Evolutionary conservation across 2,329 filamentous ascomycete species (phyloP), one percentile per base, ranked within the genome.

Genomic region (Xylaria sp.): DNA sequence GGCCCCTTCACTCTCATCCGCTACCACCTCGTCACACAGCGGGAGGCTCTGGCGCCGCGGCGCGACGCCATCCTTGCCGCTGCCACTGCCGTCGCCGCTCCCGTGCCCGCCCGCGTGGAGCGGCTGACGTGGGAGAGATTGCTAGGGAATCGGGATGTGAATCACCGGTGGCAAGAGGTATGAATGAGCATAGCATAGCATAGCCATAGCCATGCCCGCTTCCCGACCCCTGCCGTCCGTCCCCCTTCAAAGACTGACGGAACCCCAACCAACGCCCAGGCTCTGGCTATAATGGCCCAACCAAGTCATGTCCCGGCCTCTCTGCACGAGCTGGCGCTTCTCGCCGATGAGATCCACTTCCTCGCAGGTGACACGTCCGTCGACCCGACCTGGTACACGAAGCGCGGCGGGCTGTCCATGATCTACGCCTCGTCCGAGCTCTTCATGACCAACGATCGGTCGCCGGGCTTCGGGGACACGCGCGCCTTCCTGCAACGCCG

Each of bases 311-410:
- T 97, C 39, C 88, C 93, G 0, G 82, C 88, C 9, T 94, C 94
- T 0, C 78, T 97, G 3, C 86, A 86, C 52, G 96, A 98, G 81
- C 87, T 99, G 4, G 90, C 91, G 48, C 84, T 87, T 58, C 88
- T 99, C 4, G 87, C 91, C n/a, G 95, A 97, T 78, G 96, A 99
- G 79, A 97, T 99, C 60, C 93, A 92, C 86, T 94, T 92, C 76
- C 87, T 97, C 4, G 89, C 95, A 0, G 93, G 93, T 59, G 96
- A 98, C 79, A 84, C 82, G 25, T 87, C 90, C 25, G 92, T 97
- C 68, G 94, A 98, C 79, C 87, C 89, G 4, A 90, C 89, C 4
- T 99, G 96, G 96, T 99, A 99, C 76, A 83, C 86, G 65, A 89
- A 89, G 77, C 85, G 87, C 57, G 86, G 83, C 3, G 84, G 83